Evolutionary conservation across 2,329 filamentous ascomycete genomes (phyloP).

Genomic region (Chrysosporium queenslandicum): DNA sequence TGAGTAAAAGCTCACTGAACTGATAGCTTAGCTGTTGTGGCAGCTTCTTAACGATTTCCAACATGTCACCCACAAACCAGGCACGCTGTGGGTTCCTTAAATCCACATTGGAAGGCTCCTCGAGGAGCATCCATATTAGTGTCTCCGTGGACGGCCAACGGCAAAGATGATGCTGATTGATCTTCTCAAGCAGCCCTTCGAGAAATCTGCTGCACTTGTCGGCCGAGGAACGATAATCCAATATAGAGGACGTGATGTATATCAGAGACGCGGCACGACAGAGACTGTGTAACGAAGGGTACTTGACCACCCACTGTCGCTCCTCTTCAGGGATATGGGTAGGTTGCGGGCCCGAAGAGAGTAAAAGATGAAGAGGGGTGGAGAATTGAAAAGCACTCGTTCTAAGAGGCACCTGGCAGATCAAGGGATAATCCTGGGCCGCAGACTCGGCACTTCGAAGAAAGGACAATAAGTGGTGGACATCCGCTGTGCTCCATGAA

Average conservation of each 20-base stretch:
- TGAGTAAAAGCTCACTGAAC: slow-evolving; percentile 33
- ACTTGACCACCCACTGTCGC: slow-evolving; percentile 31
- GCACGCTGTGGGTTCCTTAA: slow-evolving; percentile 29
- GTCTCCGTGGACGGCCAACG: slow-evolving; percentile 32
- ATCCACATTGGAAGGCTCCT: slow-evolving; percentile 28
- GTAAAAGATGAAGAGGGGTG: slow-evolving; percentile 30
- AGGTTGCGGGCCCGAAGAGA: slow-evolving; percentile 36
- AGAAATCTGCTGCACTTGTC: slow-evolving; percentile 29
- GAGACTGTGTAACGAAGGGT: slow-evolving; percentile 27
- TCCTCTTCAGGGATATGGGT: slow-evolving; percentile 29
- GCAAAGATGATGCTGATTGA: slow-evolving; percentile 27
- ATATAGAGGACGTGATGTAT: slow-evolving; percentile 31
- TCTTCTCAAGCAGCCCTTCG: slow-evolving; percentile 20
- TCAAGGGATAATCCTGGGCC: slow-evolving; percentile 24
- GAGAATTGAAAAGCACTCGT: slow-evolving; percentile 28
- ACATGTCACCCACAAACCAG: slow-evolving; percentile 31
- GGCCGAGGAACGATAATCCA: slow-evolving; percentile 27
- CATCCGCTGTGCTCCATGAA: slow-evolving; percentile 18
- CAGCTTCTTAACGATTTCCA: slow-evolving; percentile 29
- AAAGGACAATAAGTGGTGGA: slow-evolving; percentile 27
- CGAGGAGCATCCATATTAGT: slow-evolving; percentile 33
- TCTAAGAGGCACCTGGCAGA: slow-evolving; percentile 18
- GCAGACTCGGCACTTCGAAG: slow-evolving; percentile 29
- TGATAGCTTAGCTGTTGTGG: slow-evolving; percentile 31
- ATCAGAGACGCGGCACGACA: slow-evolving; percentile 32